Base-by-base conservation (phyloP, 1,139 yeast species). In the Arxiozyma bovina region DNA sequence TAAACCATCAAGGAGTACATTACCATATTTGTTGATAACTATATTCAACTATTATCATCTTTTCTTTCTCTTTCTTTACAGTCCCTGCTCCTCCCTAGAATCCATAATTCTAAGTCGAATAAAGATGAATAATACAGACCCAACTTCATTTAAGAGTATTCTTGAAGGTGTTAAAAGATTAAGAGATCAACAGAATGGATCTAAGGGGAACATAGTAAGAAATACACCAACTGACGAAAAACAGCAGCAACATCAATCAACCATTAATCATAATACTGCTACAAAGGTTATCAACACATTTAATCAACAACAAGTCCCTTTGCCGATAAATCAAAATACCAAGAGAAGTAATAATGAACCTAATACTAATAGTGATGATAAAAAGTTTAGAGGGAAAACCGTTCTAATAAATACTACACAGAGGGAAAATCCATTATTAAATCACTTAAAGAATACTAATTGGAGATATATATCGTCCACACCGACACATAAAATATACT, bases 131-230 rank as follows among this genome's bases (percentile, higher is more conserved):
- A 68, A 61, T 45, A 62, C 72, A n/a, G 83, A 81, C 60, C 70
- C 83, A 1, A 77, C 83, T 1, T 83, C 88, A 1, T 83, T 82
- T 66, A 79, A 82, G 49, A 80, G 85, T 63, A 80, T 83, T 44
- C 66, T 83, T 49, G 87, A 82, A 1, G 85, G 85, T 21, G 86
- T 82, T 1, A 73, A 78, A 63, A 75, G 77, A 51, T 75, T 82
- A 71, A 68, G 69, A 52, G 64, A 63, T 23, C 57, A 60, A 42
- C 53, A 63, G 27, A 60, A 60, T 42, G 61, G 57, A 15, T 52
- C 53, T n/a, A 50, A 49, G 2, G 45, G 45, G 40, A 9, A 43
- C 18, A 38, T 30, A 41, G 43, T 27, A 21, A 48, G n/a, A 21
- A 8, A 27, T 18, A 20, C 12, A 23, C 48, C 30, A 25, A n/a